phyloP scores from a whole-genome alignment of 352 stramenopile genomes.

The Plasmopara halstedii region DNA sequence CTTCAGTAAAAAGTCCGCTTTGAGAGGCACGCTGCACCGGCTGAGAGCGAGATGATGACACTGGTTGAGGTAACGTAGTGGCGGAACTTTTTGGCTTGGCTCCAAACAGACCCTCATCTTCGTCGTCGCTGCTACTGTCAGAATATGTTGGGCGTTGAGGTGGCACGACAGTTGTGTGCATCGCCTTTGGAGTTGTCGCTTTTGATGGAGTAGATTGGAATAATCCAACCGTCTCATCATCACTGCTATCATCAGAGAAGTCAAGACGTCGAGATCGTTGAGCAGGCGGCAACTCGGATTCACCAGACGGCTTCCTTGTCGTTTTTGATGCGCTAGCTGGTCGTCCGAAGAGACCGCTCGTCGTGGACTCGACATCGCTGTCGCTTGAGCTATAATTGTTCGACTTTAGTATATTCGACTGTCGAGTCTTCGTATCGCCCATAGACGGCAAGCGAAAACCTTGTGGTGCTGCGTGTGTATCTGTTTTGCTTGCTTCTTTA shows the following conservation, averaged over 20 bases:
- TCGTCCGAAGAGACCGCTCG: conserved; percentile 31
- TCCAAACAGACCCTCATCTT: conserved; percentile 56
- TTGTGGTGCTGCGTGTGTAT: conserved; percentile 8
- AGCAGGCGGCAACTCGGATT: not conserved
- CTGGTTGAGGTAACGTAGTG: conserved; percentile 1
- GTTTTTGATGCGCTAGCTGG: conserved; percentile 6
- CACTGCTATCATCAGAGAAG: conserved; percentile 1
- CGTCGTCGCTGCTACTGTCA: conserved; percentile 32
- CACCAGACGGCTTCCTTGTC: not conserved
- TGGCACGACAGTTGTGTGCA: not conserved
- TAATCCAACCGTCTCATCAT: not conserved
- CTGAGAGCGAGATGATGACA: not conserved
- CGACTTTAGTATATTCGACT: conserved; percentile 7
- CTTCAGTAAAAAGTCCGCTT: conserved; percentile 37
- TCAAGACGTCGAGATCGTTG: conserved; percentile 1
- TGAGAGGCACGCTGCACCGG: conserved; percentile 24
- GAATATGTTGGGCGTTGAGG: conserved; percentile 1
- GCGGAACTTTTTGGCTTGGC: conserved; percentile 16
- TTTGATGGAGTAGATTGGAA: not conserved
- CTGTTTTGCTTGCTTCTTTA: conserved; percentile 11
- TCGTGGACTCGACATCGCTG: conserved; percentile 27
- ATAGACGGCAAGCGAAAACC: conserved; percentile 25
- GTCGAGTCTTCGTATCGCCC: conserved; percentile 7
- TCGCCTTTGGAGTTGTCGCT: not conserved
- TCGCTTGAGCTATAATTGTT: conserved; percentile 33